Percentiles rank a stretch among this genome's conserved stretches.
phyloP scores from a whole-genome alignment of 1,284 basidiomycete genomes.

The Microbotryum lychnidis-dioicae region DNA sequence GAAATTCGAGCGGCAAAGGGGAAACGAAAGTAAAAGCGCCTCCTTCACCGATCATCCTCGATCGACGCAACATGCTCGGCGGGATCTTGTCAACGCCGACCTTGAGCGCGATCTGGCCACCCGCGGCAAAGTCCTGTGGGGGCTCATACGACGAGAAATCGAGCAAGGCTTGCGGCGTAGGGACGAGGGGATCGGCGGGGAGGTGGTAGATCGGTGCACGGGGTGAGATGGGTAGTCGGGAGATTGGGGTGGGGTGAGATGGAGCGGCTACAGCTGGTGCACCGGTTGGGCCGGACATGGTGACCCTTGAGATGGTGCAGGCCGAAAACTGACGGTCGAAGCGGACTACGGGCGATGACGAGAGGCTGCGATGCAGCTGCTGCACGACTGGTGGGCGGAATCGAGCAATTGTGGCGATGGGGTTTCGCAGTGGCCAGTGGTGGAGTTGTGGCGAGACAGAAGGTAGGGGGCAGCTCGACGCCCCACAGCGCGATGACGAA shows the following conservation, averaged over 20 bases:
- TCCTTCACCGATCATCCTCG: slow-evolving; percentile 34
- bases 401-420: too few species aligned
- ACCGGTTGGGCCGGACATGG: background rate
- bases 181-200: slow-evolving; percentile 27
- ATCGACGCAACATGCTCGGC: slow-evolving; percentile 31
- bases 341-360: background rate
- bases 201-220: slow-evolving; percentile 28
- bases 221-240: slow-evolving; percentile 24
- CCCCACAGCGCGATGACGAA: too few species aligned
- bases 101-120: slow-evolving; percentile 21
- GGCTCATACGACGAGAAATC: slow-evolving; percentile 18
- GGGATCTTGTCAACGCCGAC: slow-evolving; percentile 20
- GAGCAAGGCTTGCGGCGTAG: slow-evolving; percentile 12
- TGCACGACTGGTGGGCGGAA: too few species aligned
- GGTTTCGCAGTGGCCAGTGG: too few species aligned
- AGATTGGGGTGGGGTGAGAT: background rate
- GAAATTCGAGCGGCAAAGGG: slow-evolving; percentile 76
- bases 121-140: slow-evolving; percentile 11
- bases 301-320: background rate
- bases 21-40: slow-evolving; percentile 74
- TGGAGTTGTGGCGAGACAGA: too few species aligned
- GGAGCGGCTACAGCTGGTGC: background rate
- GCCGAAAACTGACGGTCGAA: background rate
- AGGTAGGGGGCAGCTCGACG: too few species aligned
- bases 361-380: background rate